These are phyloP conservation scores for Rostrohypoxylon terebratum DNA, from an alignment of 495 filamentous ascomycete species.

Conservation along the genomic window DNA sequence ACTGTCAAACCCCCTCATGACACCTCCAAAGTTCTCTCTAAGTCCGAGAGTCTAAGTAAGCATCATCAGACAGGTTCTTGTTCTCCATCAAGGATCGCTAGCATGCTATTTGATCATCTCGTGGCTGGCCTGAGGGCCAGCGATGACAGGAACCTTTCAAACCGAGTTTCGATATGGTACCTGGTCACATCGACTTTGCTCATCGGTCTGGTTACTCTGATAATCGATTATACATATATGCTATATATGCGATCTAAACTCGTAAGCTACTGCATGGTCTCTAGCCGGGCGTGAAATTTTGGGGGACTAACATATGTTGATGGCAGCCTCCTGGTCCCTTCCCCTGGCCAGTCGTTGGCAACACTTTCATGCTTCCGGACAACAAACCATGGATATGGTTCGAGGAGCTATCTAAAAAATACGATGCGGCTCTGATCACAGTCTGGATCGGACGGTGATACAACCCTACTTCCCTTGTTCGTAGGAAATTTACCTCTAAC, in stretches of 20 bases:
- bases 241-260: constrained; percentile 61
- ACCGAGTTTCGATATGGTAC: constrained; percentile 35
- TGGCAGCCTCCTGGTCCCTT: constrained; percentile 68
- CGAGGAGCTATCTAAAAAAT: constrained; percentile 66
- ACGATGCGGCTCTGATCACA: constrained; percentile 68
- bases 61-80: neutral
- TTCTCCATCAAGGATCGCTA: neutral
- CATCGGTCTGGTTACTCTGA: constrained; percentile 48
- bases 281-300: neutral
- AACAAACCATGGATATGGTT: constrained; percentile 75
- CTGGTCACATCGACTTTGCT: constrained; percentile 40
- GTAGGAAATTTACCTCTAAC: neutral
- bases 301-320: constrained; percentile 24
- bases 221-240: constrained; percentile 64
- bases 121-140: constrained; percentile 26
- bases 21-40: too few relatives aligned
- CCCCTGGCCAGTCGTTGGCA: constrained; percentile 63
- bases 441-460: constrained; percentile 69
- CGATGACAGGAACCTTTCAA: constrained; percentile 20
- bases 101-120: constrained; percentile 44
- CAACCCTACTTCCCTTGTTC: constrained; percentile 2
- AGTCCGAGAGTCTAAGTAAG: neutral
- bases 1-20: too few relatives aligned
- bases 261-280: constrained; percentile 25
- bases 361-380: constrained; percentile 69